Evolutionary conservation across 352 stramenopile species (phyloP), one percentile per base, ranked within the genome.

Genomic region (Globisporangium megalacanthum): DNA sequence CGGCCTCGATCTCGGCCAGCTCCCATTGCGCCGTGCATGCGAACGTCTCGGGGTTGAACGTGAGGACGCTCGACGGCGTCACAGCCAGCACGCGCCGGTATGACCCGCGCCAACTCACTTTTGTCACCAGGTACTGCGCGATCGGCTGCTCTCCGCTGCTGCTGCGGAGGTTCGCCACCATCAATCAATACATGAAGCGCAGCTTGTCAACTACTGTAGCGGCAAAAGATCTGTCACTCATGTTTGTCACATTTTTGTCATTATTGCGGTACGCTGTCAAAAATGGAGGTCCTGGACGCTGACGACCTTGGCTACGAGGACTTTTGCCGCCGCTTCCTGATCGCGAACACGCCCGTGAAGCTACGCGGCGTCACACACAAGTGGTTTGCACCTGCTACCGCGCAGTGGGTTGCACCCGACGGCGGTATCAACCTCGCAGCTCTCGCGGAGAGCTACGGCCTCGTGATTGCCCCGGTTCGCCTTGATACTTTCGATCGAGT

Each of bases 301-400:
- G 53, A 56, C 5, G 61, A 59, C 56, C 63, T 93, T 45, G 70
- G 63, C 50, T 95, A 95, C 54, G 71, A 73, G 15, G 76, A 61
- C 35, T 93, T 95, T 64, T 93, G 83, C 64, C 56, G 60, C 47
- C 69, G 56, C n/a, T 95, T 87, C 64, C 86, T 93, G 72, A 65
- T 65, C 29, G 55, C 50, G 7, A 95, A 93, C 56, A 66, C 65
- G 10, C 85, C 85, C 8, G 79, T 95, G 35, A 65, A 87, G 37
- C 71, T 95, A 52, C 67, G 62, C 17, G 89, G 91, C 19, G 70
- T 91, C 29, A 65, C 75, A 19, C 22, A 44, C 19, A 42, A 57
- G 31, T 83, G 73, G 72, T 73, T 77, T 14, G n/a, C 52, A n/a
- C 5, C 6, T 1, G 52, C 52, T 5, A 13, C 35, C 14, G 45